A percentile compares a stretch with the other conserved stretches of the same genome.
These are phyloP conservation scores for Colletotrichum liaoningense DNA, from an alignment of 2,329 filamentous ascomycete genomes.

Conservation along the genomic window DNA sequence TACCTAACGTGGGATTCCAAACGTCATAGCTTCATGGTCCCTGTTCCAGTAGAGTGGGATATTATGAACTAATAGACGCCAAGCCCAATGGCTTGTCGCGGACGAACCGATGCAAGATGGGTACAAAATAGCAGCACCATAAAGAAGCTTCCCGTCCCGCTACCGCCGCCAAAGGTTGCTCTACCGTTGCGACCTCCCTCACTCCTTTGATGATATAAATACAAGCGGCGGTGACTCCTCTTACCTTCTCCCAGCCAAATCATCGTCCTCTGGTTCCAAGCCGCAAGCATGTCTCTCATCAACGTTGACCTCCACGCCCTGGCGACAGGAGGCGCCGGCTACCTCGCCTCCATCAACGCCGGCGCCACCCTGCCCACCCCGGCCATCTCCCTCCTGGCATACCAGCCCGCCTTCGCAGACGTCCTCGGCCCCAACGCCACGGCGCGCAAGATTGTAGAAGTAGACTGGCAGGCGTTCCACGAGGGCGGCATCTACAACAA, in stretches of 20 bases:
- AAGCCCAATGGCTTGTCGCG: slow-evolving; percentile 13
- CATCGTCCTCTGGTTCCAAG: slow-evolving; percentile 13
- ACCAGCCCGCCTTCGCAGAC: slow-evolving; percentile 26
- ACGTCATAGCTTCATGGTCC: slow-evolving; percentile 6
- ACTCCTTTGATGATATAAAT: slow-evolving; percentile 27
- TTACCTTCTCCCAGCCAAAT: slow-evolving; percentile 6
- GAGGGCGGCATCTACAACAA: slow-evolving; percentile 37
- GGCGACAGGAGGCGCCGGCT: slow-evolving; percentile 32
- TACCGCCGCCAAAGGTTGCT: slow-evolving; percentile 46
- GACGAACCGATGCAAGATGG: slow-evolving; percentile 11
- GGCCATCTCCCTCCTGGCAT: slow-evolving; percentile 30
- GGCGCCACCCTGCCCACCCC: slow-evolving; percentile 18
- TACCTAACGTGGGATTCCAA: background rate
- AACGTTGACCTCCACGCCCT: slow-evolving; percentile 31
- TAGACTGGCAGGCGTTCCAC: slow-evolving; percentile 36
- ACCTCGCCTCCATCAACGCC: slow-evolving; percentile 32
- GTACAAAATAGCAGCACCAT: background rate
- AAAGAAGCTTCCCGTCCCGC: slow-evolving; percentile 18
- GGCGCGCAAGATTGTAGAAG: slow-evolving; percentile 31
- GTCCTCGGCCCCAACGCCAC: slow-evolving; percentile 30
- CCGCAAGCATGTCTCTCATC: slow-evolving; percentile 28
- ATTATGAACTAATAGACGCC: background rate
- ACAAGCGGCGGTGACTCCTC: background rate
- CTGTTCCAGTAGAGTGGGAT: background rate
- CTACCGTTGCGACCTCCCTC: slow-evolving; percentile 32